Evolutionary conservation across 2,329 filamentous ascomycete species (phyloP).

Genomic region (Cladophialophora bantiana): DNA sequence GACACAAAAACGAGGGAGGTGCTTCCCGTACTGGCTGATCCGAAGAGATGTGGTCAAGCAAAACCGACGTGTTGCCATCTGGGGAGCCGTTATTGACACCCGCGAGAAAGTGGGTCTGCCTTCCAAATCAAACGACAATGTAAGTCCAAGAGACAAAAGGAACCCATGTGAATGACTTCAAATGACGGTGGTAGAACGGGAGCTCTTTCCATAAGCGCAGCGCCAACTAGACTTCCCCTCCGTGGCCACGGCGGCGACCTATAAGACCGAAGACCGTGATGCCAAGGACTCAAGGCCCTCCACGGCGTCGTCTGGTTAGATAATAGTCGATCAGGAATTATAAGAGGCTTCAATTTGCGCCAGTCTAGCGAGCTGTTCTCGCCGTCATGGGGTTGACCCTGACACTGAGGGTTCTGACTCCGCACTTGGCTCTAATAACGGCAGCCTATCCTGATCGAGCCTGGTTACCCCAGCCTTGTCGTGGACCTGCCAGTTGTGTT

Average conservation of each 20-base stretch:
- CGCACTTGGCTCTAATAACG: neutral
- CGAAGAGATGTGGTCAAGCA: neutral
- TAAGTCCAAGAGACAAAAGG: neutral
- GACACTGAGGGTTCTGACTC: conserved; percentile 1
- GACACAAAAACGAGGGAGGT: neutral
- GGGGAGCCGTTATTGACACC: neutral
- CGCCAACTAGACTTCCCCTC: neutral
- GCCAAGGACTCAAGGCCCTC: neutral
- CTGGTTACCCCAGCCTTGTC: neutral
- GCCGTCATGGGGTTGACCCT: neutral
- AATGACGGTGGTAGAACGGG: no score
- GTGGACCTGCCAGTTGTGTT: neutral
- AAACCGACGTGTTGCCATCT: neutral
- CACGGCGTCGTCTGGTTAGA: neutral
- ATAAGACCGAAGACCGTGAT: neutral
- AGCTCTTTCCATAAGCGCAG: neutral
- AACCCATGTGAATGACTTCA: neutral
- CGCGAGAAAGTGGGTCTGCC: neutral
- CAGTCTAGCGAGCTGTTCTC: neutral
- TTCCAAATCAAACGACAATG: neutral
- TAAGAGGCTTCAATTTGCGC: neutral
- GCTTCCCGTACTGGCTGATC: neutral
- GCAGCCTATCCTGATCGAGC: neutral
- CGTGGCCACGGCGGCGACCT: neutral
- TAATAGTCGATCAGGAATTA: neutral